Percentiles rank a stretch among this genome's conserved stretches.
Evolutionary conservation across 1,139 yeast species (phyloP).

Genomic region (Saccharomyces hybrid): DNA sequence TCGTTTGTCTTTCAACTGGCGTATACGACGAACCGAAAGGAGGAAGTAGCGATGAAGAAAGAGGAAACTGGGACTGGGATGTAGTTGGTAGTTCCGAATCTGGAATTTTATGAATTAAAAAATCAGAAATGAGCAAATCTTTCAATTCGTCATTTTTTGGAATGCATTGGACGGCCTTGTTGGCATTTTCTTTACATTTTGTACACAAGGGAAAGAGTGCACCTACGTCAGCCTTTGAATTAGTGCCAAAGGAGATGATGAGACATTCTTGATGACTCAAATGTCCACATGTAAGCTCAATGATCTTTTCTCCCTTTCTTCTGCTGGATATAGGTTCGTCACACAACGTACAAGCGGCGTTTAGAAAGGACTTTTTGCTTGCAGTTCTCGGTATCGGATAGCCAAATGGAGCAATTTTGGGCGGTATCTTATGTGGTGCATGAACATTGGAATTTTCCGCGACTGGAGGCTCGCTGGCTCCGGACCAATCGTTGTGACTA

Average conservation of each 20-base stretch:
- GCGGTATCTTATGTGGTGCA: conserved; percentile 5
- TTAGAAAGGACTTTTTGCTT: conserved; percentile 25
- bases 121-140: conserved; percentile 18
- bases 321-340: conserved; percentile 29
- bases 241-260: conserved; percentile 18
- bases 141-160: conserved; percentile 25
- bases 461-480: not conserved
- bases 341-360: conserved; percentile 30
- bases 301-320: conserved; percentile 27
- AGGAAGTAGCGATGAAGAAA: not conserved
- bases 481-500: not conserved
- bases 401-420: conserved; percentile 12
- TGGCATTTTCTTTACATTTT: conserved; percentile 14
- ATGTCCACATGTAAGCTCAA: conserved; percentile 30
- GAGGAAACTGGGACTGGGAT: not conserved
- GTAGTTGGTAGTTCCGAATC: not conserved
- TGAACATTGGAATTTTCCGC: not conserved
- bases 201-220: conserved; percentile 25
- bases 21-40: conserved; percentile 3
- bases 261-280: conserved; percentile 30
- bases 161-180: conserved; percentile 16
- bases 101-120: conserved; percentile 10
- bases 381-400: conserved; percentile 8
- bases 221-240: conserved; percentile 13
- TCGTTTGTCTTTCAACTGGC: conserved; percentile 3